Evolutionary conservation across 306 rosid genomes (phyloP).

Genomic region (Cucumis cinereus): DNA sequence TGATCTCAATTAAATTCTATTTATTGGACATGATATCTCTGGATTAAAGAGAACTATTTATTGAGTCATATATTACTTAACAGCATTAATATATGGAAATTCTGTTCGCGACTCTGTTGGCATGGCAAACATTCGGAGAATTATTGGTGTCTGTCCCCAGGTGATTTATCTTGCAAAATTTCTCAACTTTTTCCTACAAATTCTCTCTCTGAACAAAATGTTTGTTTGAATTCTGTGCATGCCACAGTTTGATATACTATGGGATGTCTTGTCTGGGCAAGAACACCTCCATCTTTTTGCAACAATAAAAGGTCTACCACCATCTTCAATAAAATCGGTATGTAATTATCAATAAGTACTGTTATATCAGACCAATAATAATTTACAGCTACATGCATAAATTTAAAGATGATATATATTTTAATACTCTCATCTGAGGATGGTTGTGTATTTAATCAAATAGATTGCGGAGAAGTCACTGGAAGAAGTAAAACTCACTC

Average conservation of each 20-base stretch:
- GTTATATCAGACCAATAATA: background rate
- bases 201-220: background rate
- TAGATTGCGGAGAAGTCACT: constrained; percentile 46
- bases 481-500: constrained; percentile 63
- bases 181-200: constrained; percentile 5
- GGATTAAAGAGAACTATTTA: background rate
- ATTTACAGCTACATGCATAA: background rate
- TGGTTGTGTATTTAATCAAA: constrained; percentile 10
- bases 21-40: background rate
- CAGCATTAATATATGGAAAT: constrained; percentile 70
- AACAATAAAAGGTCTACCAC: constrained; percentile 61
- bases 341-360: constrained; percentile 8
- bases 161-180: constrained; percentile 18
- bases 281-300: constrained; percentile 86
- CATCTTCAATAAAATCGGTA: constrained; percentile 50
- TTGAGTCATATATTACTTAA: constrained; percentile 10
- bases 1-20: background rate
- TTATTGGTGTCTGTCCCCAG: constrained; percentile 93
- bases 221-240: constrained; percentile 6
- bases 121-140: constrained; percentile 63
- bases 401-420: background rate
- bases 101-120: constrained; percentile 56
- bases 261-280: constrained; percentile 73
- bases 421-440: background rate
- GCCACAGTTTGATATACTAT: constrained; percentile 67